Evolutionary conservation across 257 asterid species (phyloP), one percentile per base, ranked within the genome.

Genomic region (Ilex asprella): DNA sequence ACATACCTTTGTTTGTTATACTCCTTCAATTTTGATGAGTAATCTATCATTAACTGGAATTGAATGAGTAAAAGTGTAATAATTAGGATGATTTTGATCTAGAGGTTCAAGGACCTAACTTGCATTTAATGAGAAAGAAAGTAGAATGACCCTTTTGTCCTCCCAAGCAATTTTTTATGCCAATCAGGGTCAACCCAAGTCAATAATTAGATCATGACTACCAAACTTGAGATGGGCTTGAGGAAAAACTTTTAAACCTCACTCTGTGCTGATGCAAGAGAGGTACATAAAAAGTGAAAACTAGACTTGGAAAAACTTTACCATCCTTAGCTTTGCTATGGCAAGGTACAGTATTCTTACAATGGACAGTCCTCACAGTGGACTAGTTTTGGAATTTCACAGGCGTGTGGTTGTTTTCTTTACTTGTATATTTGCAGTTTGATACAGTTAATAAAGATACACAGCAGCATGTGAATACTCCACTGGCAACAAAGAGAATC

Each of bases 241-340:
- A 7, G 4, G 3, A 11, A 41, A 72, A 73, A 67, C 73, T 58
- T 62, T 35, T 61, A 59, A 55, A 16, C 16, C 61, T 4, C 8
- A 35, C 53, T 50, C 39, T 54, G 35, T 51, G 56, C 58, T 16
- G 35, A 31, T 41, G 52, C 58, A 31, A 59, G 27, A 32, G 31
- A 16, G 13, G 65, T 60, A 63, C 62, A 10, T 32, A 54, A 66
- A 15, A 58, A 35, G 16, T 2, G 13, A 6, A 14, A 12, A 11
- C 52, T 35, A 31, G 63, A 29, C 35, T 27, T 32, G 41, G 50
- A 39, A 35, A 39, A 21, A 21, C 46, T 31, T 16, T 1, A 30
- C 66, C 66, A 60, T 76, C 65, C 27, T 79, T 67, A 65, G 72
- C 54, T 54, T 79, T 78, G 72, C 76, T 70, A 71, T 69, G 73